Evolutionary conservation across 805 yeast genomes (phyloP).

Genomic region (Monosporozyma yasuniensis): DNA sequence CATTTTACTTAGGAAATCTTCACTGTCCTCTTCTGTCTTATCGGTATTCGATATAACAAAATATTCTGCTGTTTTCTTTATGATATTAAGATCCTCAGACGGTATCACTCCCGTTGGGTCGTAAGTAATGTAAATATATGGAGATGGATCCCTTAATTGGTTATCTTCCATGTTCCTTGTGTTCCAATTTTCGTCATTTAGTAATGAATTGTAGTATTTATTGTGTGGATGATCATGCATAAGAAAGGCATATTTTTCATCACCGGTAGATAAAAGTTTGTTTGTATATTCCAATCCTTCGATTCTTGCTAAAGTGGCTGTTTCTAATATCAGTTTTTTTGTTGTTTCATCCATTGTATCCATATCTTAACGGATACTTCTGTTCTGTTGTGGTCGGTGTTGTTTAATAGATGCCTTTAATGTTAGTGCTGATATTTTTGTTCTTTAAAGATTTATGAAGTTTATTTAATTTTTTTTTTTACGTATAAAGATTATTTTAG

Average conservation of each 20-base stretch:
- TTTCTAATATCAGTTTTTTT: slow-evolving; percentile 9
- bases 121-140: slow-evolving; percentile 25
- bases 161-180: no score
- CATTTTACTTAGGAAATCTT: slow-evolving; percentile 35
- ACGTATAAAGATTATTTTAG: neutral
- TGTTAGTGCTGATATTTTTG: neutral
- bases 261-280: slow-evolving; percentile 36
- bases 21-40: slow-evolving; percentile 9
- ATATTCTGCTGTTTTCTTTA: slow-evolving; percentile 64
- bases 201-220: slow-evolving; percentile 39
- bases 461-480: neutral
- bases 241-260: slow-evolving; percentile 58
- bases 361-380: no score
- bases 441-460: neutral
- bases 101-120: slow-evolving; percentile 35
- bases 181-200: no score
- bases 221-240: slow-evolving; percentile 45
- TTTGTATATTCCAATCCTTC: slow-evolving; percentile 57
- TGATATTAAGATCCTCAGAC: slow-evolving; percentile 52
- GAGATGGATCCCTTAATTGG: slow-evolving; percentile 16
- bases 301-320: neutral
- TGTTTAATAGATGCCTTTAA: no score
- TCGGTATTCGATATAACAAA: slow-evolving; percentile 35
- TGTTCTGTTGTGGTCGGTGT: no score
- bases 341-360: slow-evolving; percentile 31